Evolutionary conservation across 2,329 filamentous ascomycete genomes (phyloP).

Genomic region (Chaetomiaceae sp.): DNA sequence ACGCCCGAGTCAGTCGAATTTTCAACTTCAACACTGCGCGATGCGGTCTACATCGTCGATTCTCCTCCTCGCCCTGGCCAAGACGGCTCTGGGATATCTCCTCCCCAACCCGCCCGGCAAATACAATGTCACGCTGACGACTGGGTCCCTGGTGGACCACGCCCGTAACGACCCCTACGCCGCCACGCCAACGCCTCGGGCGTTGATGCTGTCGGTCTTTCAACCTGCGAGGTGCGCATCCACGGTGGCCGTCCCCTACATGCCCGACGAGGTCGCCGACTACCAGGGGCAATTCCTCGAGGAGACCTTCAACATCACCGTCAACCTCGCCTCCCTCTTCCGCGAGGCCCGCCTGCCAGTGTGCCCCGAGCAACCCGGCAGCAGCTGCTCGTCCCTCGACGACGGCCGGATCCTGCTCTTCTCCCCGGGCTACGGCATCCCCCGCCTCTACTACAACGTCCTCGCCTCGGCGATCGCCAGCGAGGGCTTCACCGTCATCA

Average conservation of each 20-base stretch:
- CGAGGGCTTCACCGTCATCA: slow-evolving; percentile 9
- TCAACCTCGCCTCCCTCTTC: slow-evolving; percentile 5
- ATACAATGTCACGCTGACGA: slow-evolving; percentile 10
- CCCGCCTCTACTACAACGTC: slow-evolving; percentile 8
- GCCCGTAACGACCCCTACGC: slow-evolving; percentile 8
- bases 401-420: slow-evolving; percentile 7
- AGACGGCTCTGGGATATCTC: not conserved
- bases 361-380: not conserved
- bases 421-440: slow-evolving; percentile 8
- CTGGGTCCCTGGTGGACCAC: slow-evolving; percentile 7
- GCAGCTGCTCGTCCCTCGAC: not conserved
- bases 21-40: not conserved
- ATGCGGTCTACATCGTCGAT: not conserved
- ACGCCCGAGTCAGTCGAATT: not conserved
- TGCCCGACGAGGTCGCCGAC: slow-evolving; percentile 6
- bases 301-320: slow-evolving; percentile 11
- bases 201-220: slow-evolving; percentile 10
- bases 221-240: slow-evolving; percentile 8
- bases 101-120: slow-evolving; percentile 2
- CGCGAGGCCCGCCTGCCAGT: slow-evolving; percentile 10
- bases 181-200: slow-evolving; percentile 8
- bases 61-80: not conserved
- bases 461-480: slow-evolving; percentile 9
- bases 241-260: slow-evolving; percentile 1
- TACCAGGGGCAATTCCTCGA: slow-evolving; percentile 8